phyloP scores from a whole-genome alignment of 192 early-diverging fungal species.

The Backusella morwellensis region DNA sequence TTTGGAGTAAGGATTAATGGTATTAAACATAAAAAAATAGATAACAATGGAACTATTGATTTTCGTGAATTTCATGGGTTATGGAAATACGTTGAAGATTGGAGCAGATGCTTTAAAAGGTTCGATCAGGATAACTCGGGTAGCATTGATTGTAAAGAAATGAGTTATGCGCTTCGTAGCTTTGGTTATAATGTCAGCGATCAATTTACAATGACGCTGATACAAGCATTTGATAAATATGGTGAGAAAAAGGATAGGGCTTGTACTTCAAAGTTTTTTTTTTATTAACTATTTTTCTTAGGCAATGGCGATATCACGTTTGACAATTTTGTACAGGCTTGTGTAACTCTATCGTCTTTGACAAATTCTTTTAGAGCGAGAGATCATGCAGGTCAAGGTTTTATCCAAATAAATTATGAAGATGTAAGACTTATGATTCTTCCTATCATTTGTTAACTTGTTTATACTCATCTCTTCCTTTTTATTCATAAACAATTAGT shows the following conservation, averaged over 20 bases:
- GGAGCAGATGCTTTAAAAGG: conserved; percentile 64
- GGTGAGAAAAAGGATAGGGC: conserved; percentile 17
- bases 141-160: conserved; percentile 51
- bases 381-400: conserved; percentile 54
- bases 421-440: neutral
- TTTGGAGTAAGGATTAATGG: neutral
- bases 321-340: conserved; percentile 64
- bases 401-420: conserved; percentile 58
- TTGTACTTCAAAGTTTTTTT: neutral
- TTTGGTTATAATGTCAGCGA: conserved; percentile 42
- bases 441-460: neutral
- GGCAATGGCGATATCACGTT: conserved; percentile 43
- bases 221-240: conserved; percentile 46
- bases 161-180: conserved; percentile 24
- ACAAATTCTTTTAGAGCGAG: conserved; percentile 55
- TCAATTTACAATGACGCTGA: conserved; percentile 23
- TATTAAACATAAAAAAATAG: conserved; percentile 13
- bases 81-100: conserved; percentile 71
- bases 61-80: conserved; percentile 67
- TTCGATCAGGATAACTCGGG: conserved; percentile 67
- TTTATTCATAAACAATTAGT: neutral
- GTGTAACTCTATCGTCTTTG: conserved; percentile 58
- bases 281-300: conserved; percentile 15
- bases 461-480: neutral
- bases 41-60: conserved; percentile 57